Conservation (phyloP, 768 basidiomycete species). For the Suillus subalutaceus region DNA sequence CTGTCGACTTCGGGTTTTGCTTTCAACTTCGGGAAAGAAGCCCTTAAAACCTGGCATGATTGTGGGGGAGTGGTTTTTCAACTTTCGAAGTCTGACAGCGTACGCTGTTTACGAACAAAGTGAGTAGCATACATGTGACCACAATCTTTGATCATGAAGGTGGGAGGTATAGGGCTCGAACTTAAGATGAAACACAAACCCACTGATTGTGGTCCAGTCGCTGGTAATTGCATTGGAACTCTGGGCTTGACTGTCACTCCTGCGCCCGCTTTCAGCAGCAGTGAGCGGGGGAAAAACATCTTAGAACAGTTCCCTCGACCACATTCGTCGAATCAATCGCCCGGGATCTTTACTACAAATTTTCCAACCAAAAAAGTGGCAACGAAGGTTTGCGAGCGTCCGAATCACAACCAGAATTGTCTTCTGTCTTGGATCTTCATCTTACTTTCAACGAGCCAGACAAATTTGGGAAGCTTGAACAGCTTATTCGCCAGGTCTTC, state of each 20-base stretch:
- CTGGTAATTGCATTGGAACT: too few relatives aligned
- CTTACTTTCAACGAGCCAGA: background rate
- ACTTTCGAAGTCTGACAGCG: background rate
- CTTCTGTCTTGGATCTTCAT: background rate
- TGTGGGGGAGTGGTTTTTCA: background rate
- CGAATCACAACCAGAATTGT: too few relatives aligned
- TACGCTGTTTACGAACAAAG: background rate
- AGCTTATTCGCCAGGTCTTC: background rate
- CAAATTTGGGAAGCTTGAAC: background rate
- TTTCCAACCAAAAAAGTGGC: background rate
- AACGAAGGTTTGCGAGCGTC: background rate
- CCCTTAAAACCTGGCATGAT: background rate
- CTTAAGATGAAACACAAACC: too few relatives aligned
- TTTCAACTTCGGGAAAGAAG: background rate
- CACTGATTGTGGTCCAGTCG: too few relatives aligned
- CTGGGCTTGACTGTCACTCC: background rate
- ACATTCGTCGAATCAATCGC: background rate
- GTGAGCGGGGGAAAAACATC: background rate
- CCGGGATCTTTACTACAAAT: background rate
- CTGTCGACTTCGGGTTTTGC: background rate
- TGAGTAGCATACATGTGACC: background rate
- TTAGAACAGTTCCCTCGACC: background rate
- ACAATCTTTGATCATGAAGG: background rate
- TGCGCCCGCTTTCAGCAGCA: background rate
- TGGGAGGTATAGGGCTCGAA: background rate